Evolutionary conservation across 2,329 filamentous ascomycete genomes (phyloP), one percentile per base, ranked within the genome.

Genomic region (Epichloe festucae): DNA sequence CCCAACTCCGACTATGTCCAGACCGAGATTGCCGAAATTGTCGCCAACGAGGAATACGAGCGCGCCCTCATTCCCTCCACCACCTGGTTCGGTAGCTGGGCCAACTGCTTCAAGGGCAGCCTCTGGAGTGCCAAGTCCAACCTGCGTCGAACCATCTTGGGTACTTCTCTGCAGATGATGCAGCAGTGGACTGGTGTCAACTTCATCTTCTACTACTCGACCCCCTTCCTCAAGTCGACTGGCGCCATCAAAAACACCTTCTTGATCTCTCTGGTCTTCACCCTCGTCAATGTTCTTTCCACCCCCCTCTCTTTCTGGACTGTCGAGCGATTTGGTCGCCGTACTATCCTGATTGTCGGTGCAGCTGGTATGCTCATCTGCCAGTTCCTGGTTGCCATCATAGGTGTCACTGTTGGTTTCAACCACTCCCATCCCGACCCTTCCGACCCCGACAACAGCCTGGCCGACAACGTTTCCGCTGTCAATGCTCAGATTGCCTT

Each of bases 21-120:
- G 70, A 72, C 79, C 55, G 89, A 95, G 70, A 76, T 97, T 44
- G 89, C 91, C 57, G 80, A 95, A 72, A 88, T 95, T 58, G 77
- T 93, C 54, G 89, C 88, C 73, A 95, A 94, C 75, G 80, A 91
- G 69, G 86, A 87, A 70, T 89, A 91, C 65, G 89, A 95, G 75
- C 75, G 83, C 60, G 72, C 78, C 48, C 71, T 84, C 53, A 82
- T 86, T 53, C 84, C 85, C 56, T 68, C 75, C 58, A 73, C 73
- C 58, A 77, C 78, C 60, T 88, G 83, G 75, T 73, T 83, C 65
- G 72, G 72, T 59, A 78, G 75, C 63, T 94, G 89, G 89, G 67
- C 72, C 58, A 78, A 76, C 63, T 83, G 80, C 75, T 81, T 87
- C 69, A 78, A 63, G 55, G 79, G 86, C 58, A 78, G 81, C 58